These are phyloP conservation scores for Phytopythium kandeliae DNA, from an alignment of 352 stramenopile genomes.

Conservation along the genomic window DNA sequence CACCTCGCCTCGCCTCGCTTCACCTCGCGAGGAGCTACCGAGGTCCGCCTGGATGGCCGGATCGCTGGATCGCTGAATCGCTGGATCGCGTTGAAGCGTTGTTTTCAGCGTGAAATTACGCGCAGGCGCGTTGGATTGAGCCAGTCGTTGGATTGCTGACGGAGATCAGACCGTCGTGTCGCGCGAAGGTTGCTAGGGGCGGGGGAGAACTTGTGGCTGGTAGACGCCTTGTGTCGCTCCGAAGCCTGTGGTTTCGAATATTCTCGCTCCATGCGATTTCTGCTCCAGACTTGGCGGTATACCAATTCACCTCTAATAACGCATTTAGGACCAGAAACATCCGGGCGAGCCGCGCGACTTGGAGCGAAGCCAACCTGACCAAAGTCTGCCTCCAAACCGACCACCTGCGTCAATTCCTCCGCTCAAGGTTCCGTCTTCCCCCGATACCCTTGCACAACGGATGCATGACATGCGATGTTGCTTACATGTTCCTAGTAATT, in stretches of 20 bases:
- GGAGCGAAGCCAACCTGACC: slow-evolving; percentile 3
- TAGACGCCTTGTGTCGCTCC: not conserved
- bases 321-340: slow-evolving; percentile 1
- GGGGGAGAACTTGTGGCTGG: slow-evolving; percentile 40
- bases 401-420: too few relatives aligned
- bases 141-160: slow-evolving; percentile 7
- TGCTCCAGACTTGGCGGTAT: too few relatives aligned
- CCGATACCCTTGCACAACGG: too few relatives aligned
- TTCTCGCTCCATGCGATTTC: not conserved
- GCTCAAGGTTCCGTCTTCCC: too few relatives aligned
- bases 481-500: too few relatives aligned
- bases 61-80: not conserved
- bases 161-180: too few relatives aligned
- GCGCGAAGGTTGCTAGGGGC: too few relatives aligned
- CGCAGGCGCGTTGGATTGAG: not conserved
- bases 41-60: too few relatives aligned
- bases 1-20: too few relatives aligned
- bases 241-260: not conserved
- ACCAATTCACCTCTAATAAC: not conserved
- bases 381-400: slow-evolving; percentile 1
- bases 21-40: too few relatives aligned
- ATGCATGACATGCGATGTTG: too few relatives aligned
- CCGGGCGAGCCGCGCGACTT: not conserved
- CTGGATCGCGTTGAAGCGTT: not conserved
- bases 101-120: too few relatives aligned